phyloP scores from a whole-genome alignment of 768 basidiomycete genomes.

The Rhizopogon vesiculosus region DNA sequence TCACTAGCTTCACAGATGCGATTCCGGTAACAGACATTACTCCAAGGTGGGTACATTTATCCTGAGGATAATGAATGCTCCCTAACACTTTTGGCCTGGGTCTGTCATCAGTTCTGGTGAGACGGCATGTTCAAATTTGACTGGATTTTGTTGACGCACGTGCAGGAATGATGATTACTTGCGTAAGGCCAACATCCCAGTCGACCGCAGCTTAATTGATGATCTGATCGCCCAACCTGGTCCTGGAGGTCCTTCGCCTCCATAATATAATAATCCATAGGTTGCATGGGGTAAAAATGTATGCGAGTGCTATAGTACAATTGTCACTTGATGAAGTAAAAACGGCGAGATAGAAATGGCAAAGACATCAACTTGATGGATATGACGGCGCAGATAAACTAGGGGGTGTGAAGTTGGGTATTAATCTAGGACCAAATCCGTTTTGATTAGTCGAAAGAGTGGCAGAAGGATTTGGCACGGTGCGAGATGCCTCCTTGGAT shows the following conservation, averaged over 20 bases:
- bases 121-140: slow-evolving; percentile 5
- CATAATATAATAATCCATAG: slow-evolving; percentile 9
- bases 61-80: not conserved
- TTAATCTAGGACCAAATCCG: slow-evolving; percentile 10
- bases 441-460: slow-evolving; percentile 15
- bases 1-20: slow-evolving; percentile 51
- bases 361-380: slow-evolving; percentile 11
- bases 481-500: slow-evolving; percentile 19
- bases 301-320: slow-evolving; percentile 25
- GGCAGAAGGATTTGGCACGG: slow-evolving; percentile 14
- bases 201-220: slow-evolving; percentile 36
- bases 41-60: slow-evolving; percentile 54
- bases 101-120: slow-evolving; percentile 42
- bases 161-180: slow-evolving; percentile 53
- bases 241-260: slow-evolving; percentile 1
- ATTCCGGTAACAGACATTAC: slow-evolving; percentile 88
- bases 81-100: not conserved
- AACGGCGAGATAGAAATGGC: slow-evolving; percentile 2
- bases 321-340: slow-evolving; percentile 10
- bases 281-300: slow-evolving; percentile 6
- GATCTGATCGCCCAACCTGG: slow-evolving; percentile 28
- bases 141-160: not conserved
- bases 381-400: slow-evolving; percentile 17
- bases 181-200: slow-evolving; percentile 32
- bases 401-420: slow-evolving; percentile 18